These are phyloP conservation scores for Pythium angustatum DNA, from an alignment of 352 stramenopile species.

Conservation along the genomic window DNA sequence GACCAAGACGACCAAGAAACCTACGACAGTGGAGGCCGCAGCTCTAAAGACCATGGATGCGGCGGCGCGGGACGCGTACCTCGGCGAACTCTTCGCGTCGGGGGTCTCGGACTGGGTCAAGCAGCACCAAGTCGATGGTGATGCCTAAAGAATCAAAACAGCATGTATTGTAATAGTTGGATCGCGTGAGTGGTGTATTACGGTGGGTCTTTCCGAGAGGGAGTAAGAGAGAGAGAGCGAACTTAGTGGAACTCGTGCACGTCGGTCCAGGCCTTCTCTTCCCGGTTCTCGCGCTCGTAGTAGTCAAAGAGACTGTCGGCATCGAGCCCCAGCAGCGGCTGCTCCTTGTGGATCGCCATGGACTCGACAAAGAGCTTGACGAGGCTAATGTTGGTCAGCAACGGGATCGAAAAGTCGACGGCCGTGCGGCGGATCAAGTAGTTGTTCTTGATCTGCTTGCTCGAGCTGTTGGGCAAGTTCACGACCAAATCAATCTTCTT, in stretches of 20 bases:
- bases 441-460: conserved; percentile 90
- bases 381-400: conserved; percentile 92
- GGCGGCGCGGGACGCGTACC: conserved; percentile 36
- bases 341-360: conserved; percentile 92
- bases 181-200: conserved; percentile 5
- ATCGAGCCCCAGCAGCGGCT: conserved; percentile 92
- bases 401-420: conserved; percentile 91
- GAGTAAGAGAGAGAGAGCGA: not conserved
- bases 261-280: conserved; percentile 93
- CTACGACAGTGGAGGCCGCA: conserved; percentile 36
- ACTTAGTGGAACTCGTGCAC: conserved; percentile 95
- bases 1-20: conserved; percentile 16
- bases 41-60: conserved; percentile 41
- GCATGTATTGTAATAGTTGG: not conserved
- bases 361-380: conserved; percentile 92
- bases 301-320: conserved; percentile 97
- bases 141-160: conserved; percentile 5
- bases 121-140: too few relatives aligned
- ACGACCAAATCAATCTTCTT: conserved; percentile 95
- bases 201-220: not conserved
- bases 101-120: conserved; percentile 67
- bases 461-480: conserved; percentile 90
- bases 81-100: conserved; percentile 40
- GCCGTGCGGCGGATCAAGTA: conserved; percentile 93
- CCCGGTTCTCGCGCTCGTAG: conserved; percentile 92